Percentiles rank a stretch among this genome's conserved stretches.
phyloP scores from a whole-genome alignment of 2,329 filamentous ascomycete genomes.

The Pseudogymnoascus sp. region DNA sequence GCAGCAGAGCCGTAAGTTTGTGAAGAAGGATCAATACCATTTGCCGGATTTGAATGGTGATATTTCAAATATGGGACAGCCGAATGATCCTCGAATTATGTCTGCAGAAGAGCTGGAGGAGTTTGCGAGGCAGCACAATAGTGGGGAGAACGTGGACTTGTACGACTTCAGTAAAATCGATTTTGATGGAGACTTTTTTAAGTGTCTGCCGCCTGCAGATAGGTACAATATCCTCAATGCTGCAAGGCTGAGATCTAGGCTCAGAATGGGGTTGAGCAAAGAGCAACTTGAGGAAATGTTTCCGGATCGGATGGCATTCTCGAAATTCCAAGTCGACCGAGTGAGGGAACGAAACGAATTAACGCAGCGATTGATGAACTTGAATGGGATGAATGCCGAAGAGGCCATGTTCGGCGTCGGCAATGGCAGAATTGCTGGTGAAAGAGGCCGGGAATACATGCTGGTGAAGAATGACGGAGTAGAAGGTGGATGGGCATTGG shows the following conservation, averaged over 20 bases:
- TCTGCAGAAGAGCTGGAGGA: conserved; percentile 87
- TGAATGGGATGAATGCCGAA: conserved; percentile 79
- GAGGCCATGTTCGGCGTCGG: conserved; percentile 58
- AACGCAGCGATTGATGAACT: conserved; percentile 87
- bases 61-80: conserved; percentile 76
- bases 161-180: conserved; percentile 99
- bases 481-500: conserved; percentile 91
- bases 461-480: conserved; percentile 91
- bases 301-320: conserved; percentile 94
- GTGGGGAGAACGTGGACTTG: conserved; percentile 79
- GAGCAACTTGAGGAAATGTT: conserved; percentile 97
- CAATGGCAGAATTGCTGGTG: conserved; percentile 64
- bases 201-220: conserved; percentile 79
- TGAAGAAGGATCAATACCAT: conserved; percentile 91
- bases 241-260: conserved; percentile 72
- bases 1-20: conserved; percentile 65
- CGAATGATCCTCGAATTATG: conserved; percentile 94
- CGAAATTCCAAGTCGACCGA: conserved; percentile 88
- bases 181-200: conserved; percentile 92
- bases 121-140: conserved; percentile 86
- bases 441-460: conserved; percentile 88
- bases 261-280: conserved; percentile 94
- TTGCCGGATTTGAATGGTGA: conserved; percentile 73
- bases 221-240: conserved; percentile 97
- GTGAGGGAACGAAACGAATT: conserved; percentile 89